Conservation (phyloP, 2,329 filamentous ascomycete species). For the Paraphoma sp. region DNA sequence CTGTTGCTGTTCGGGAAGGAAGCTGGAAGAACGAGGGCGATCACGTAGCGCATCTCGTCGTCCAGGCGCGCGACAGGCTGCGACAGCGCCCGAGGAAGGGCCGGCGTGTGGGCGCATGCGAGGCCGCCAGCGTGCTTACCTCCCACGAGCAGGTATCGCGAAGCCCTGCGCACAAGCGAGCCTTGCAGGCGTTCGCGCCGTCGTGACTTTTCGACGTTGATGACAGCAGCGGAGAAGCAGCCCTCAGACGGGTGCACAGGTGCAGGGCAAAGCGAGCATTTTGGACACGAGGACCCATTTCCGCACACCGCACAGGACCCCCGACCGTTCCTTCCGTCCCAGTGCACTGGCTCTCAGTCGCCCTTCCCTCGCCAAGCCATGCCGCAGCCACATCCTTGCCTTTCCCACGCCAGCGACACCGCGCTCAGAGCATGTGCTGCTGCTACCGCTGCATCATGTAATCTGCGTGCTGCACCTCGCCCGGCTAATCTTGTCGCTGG, state of each 20-base stretch:
- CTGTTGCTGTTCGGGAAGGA: constrained; percentile 8
- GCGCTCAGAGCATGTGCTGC: constrained; percentile 1
- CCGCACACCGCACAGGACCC: background rate
- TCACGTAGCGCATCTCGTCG: background rate
- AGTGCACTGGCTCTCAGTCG: background rate
- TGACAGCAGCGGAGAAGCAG: background rate
- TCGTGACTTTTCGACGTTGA: background rate
- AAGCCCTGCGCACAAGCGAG: constrained; percentile 1
- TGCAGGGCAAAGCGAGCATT: constrained; percentile 1
- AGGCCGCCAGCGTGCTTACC: background rate
- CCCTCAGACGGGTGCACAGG: background rate
- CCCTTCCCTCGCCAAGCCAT: constrained; percentile 3
- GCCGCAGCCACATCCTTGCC: constrained; percentile 5
- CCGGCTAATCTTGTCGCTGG: constrained; percentile 5
- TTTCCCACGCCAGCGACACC: constrained; percentile 4
- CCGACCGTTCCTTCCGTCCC: constrained; percentile 1
- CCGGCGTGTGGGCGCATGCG: constrained; percentile 1
- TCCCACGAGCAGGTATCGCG: constrained; percentile 11
- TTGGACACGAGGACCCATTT: background rate
- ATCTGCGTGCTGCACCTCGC: constrained; percentile 1
- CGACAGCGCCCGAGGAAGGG: constrained; percentile 9
- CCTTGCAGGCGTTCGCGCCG: constrained; percentile 1
- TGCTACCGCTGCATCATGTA: background rate
- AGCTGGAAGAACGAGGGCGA: constrained; percentile 9
- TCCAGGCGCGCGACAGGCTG: background rate